Evolutionary conservation across 2,329 filamentous ascomycete species (phyloP).

Genomic region (Coniochaeta pulveracea): DNA sequence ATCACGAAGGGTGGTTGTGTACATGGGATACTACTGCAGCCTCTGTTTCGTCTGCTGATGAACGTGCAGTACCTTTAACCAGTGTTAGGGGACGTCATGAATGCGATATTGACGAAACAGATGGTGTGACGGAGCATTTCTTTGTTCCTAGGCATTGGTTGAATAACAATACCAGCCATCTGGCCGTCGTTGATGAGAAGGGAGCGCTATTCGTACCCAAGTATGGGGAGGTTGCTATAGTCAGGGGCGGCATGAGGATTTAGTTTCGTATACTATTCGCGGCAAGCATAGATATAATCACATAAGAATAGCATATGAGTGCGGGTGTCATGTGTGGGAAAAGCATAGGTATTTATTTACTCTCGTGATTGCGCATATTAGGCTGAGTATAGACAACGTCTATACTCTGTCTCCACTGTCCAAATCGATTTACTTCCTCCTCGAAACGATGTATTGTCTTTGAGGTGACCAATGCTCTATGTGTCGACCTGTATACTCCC

Average conservation of each 20-base stretch:
- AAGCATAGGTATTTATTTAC: too few relatives aligned
- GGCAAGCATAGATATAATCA: too few relatives aligned
- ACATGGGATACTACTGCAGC: background rate
- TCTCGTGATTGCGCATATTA: too few relatives aligned
- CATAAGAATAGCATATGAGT: too few relatives aligned
- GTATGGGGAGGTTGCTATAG: constrained; percentile 4
- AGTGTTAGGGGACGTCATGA: background rate
- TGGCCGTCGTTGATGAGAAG: background rate
- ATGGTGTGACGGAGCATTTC: background rate
- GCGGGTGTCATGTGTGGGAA: too few relatives aligned
- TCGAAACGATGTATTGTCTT: too few relatives aligned
- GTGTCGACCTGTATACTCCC: too few relatives aligned
- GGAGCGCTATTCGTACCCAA: constrained; percentile 2
- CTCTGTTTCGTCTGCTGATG: background rate
- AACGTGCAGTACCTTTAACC: background rate
- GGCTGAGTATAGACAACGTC: too few relatives aligned
- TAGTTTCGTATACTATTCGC: too few relatives aligned
- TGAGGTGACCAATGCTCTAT: too few relatives aligned
- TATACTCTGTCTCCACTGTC: too few relatives aligned
- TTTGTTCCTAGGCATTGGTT: constrained; percentile 4
- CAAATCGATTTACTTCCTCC: too few relatives aligned
- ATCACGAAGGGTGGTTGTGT: constrained; percentile 3
- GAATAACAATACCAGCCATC: constrained; percentile 2
- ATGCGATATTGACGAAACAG: background rate
- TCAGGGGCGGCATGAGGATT: constrained; percentile 1